Base-by-base conservation (phyloP, 2,329 filamentous ascomycete species). In the Penicillium olsonii region DNA sequence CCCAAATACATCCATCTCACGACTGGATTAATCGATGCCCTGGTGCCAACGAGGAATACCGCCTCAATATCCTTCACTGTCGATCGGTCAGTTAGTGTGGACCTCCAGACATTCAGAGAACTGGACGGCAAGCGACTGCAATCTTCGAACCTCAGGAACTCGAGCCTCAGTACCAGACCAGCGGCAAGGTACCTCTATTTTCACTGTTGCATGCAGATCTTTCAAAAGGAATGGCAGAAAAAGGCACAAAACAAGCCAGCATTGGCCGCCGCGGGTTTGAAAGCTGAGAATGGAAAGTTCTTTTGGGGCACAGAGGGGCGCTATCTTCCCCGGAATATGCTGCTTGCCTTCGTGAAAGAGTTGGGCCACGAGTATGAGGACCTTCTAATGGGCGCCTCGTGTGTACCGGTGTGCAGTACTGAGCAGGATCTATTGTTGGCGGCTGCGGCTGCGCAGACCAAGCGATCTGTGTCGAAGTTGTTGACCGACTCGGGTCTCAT, bases 171-270 rank as follows among this genome's bases (percentile, higher is more conserved):
- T 5, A 10, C 14, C 27, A 31, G 59, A 10, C 57, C 59, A 4
- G 46, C 45, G 17, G 55, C 53, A 2, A 12, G 57, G 5, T 62
- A 57, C 40, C 14, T 62, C 1, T 62, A 62, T 18, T 59, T 59
- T 14, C 57, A 61, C 19, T 61, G 57, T 15, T 59, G 55, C 22
- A 29, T 57, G 3, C 55, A 60, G 26, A 38, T 59, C 0, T 26
- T 61, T 14, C 47, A 56, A 14, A 37, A 29, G 9, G 50, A 39
- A 8, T 60, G 56, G 58, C 45, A 56, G 19, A 42, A 53, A n/a
- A 22, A 20, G 4, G 20, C 18, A 8, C 37, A 39, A 17, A 20
- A n/a, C 9, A 39, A 17, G 12, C 14, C 20, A 1, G 14, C 19
- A 9, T 6, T 22, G 10, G 29, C 37, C 14, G 14, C 14, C 19